Base-by-base conservation (phyloP, 305 asterid genomes). In the Fraxinus angustifolia region DNA sequence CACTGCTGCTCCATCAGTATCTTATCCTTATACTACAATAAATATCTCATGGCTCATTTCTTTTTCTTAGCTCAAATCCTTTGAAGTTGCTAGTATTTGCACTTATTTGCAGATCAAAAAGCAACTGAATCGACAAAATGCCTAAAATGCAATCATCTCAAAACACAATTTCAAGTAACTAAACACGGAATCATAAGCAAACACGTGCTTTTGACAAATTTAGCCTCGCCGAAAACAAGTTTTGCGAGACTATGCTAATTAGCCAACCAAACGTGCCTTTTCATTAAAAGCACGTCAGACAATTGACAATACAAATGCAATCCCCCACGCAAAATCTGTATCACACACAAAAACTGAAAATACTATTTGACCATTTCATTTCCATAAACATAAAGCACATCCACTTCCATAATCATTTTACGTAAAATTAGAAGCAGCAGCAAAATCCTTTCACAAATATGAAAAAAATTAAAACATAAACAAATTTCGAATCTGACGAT, bases 391-490 rank as follows among this genome's bases (percentile, higher is more conserved):
- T 76, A 40, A 67, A 34, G 26, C 68, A 14, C 70, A 45, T 48
- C 21, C 28, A 8, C 3, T 70, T 35, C 23, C 26, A 36, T 36
- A 72, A 53, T 30, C 74, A 80, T 45, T 38, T 36, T 53, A 34
- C 82, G n/a, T 78, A 78, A 70, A 82, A 80, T 50, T 84, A 23
- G 76, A 76, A 48, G 30, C 45, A 76, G 12, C 60, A 14, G 62
- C 16, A 75, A 19, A 38, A 75, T 11, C 56, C 8, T 35, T 78
- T 78, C 40, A 80, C 70, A 19, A 3, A 2, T 10, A 17, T 10
- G 17, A 42, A 48, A 48, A 48, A 48, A 42, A 14, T 3, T 36
- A 36, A 3, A 3, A 48, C 58, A 14, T 14, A 48, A 48, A 14
- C n/a, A 48, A 48, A 48, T 14, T 48, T 14, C 58, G 19, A 48